Evolutionary conservation across 192 early-diverging fungal species (phyloP).

Genomic region (Cetraspora pellucida): DNA sequence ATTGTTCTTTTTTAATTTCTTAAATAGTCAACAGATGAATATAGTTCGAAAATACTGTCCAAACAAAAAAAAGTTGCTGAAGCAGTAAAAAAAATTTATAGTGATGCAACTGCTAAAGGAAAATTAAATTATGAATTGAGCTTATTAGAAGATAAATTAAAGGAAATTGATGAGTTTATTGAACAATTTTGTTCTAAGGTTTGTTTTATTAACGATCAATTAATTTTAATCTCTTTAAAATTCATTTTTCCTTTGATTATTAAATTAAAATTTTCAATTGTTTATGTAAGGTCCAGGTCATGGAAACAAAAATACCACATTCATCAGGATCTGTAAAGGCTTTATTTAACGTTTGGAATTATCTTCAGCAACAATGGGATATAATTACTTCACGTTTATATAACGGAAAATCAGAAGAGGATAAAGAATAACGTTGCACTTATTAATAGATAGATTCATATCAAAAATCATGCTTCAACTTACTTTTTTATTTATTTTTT

Average conservation of each 20-base stretch:
- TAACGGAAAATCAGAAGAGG: not conserved
- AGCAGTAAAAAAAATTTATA: conserved; percentile 38
- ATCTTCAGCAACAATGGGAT: conserved; percentile 47
- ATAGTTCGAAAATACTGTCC: conserved; percentile 24
- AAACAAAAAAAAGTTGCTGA: conserved; percentile 35
- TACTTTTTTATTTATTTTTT: too few species aligned
- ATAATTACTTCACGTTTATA: conserved; percentile 11
- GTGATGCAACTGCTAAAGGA: conserved; percentile 27
- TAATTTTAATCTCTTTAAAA: not conserved
- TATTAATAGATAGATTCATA: too few species aligned
- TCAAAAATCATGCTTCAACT: too few species aligned
- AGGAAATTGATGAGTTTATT: conserved; percentile 49
- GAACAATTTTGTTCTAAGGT: conserved; percentile 46
- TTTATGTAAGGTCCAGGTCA: conserved; percentile 29
- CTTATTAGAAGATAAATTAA: conserved; percentile 47
- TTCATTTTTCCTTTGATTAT: not conserved
- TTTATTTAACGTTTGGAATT: conserved; percentile 45
- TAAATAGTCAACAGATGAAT: conserved; percentile 23
- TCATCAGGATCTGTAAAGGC: conserved; percentile 40
- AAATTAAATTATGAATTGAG: conserved; percentile 48
- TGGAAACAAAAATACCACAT: conserved; percentile 47
- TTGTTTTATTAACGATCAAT: not conserved
- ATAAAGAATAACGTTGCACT: not conserved
- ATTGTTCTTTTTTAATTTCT: not conserved
- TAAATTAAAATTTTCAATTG: not conserved